phyloP scores from a whole-genome alignment of 768 basidiomycete genomes.

The Pisolithus orientalis region DNA sequence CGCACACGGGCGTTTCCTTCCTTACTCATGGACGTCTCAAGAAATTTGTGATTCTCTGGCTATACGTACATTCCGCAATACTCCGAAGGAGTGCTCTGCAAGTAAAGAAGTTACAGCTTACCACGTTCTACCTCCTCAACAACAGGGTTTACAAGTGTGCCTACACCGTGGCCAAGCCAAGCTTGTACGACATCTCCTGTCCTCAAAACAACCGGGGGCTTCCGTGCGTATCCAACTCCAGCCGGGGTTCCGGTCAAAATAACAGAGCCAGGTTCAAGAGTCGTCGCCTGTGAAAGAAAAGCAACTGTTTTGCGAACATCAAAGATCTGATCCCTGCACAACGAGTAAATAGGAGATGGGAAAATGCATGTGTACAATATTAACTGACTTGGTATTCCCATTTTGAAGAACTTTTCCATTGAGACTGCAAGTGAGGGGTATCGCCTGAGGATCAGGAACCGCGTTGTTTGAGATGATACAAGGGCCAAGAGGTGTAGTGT shows the following conservation, averaged over 20 bases:
- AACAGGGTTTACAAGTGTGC: conserved; percentile 74
- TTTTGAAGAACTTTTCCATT: conserved; percentile 70
- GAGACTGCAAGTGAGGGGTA: conserved; percentile 56
- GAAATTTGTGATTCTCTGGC: no score
- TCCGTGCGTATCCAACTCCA: conserved; percentile 74
- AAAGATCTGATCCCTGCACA: background rate
- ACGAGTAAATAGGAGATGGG: background rate
- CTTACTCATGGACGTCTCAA: no score
- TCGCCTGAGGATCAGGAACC: conserved; percentile 59
- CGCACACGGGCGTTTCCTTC: no score
- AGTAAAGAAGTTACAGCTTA: conserved; percentile 31
- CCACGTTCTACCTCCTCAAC: conserved; percentile 52
- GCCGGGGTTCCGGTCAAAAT: conserved; percentile 82
- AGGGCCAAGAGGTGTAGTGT: conserved; percentile 66
- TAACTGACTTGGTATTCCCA: conserved; percentile 61
- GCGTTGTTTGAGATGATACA: conserved; percentile 63
- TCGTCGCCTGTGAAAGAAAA: conserved; percentile 80
- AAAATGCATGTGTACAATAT: background rate
- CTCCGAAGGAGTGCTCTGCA: no score
- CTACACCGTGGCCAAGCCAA: conserved; percentile 61
- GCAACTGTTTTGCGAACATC: conserved; percentile 65
- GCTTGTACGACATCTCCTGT: conserved; percentile 67
- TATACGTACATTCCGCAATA: no score
- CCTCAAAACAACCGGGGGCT: conserved; percentile 64
- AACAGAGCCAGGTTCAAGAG: conserved; percentile 72